Base-by-base conservation (phyloP, 2,329 filamentous ascomycete species). In the Lithohypha guttulata region DNA sequence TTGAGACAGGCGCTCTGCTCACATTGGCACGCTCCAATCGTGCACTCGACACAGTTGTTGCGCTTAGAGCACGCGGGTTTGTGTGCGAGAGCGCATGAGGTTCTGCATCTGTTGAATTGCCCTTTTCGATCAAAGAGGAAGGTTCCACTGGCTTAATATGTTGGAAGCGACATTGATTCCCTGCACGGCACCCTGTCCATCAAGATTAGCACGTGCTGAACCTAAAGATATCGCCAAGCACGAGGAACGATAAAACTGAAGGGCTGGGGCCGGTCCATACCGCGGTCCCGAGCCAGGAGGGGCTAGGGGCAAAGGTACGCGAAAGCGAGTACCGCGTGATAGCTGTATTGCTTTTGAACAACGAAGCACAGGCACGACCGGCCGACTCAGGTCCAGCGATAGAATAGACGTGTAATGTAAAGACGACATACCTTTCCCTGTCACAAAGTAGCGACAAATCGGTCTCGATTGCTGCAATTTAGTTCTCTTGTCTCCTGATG, bases 81-180 rank as follows among this genome's bases (percentile, higher is more conserved):
- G n/a, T n/a, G n/a, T n/a, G n/a, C n/a, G n/a, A n/a, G n/a, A n/a
- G n/a, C n/a, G n/a, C n/a, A n/a, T n/a, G n/a, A n/a, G n/a, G n/a
- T n/a, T n/a, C n/a, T n/a, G n/a, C n/a, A n/a, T n/a, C n/a, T n/a
- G n/a, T 32, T 31, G 31, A 37, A 46, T 49, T 35, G 46, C 15
- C 28, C 43, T 31, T 17, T 45, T 50, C 27, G 43, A 42, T 34
- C 50, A 45, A 42, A 41, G 49, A 54, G 64, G 62, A 33, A 38
- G 26, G 26, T 26, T 41, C 33, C 31, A 34, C 30, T 9, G 43
- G 28, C 28, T 39, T 25, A 19, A 44, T 38, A 51, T 74, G 71
- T 46, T 63, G 51, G 53, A 64, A 75, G 21, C 61, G 64, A 50
- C 71, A 75, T 35, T 61, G 53, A 47, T 63, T 58, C 39, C 71